A percentile compares a stretch with the other conserved stretches of the same genome.
Evolutionary conservation across 345 rosid genomes (phyloP).

Genomic region (Sonneratia alba): DNA sequence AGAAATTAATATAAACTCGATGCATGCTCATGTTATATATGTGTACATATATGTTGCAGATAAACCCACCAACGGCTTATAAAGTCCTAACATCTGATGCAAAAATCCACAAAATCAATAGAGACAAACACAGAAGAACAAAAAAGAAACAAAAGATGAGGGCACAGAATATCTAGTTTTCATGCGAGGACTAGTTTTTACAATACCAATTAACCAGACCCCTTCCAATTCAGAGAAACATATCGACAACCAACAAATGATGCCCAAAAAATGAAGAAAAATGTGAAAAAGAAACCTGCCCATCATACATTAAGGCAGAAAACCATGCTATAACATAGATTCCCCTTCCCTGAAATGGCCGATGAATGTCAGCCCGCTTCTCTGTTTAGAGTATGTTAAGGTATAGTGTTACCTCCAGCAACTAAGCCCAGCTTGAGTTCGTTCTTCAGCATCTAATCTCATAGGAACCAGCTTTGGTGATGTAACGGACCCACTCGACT

Average conservation of each 20-base stretch:
- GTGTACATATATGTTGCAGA: neutral
- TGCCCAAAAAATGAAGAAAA: neutral
- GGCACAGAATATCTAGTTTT: neutral
- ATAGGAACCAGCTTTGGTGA: constrained; percentile 93
- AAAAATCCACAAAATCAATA: neutral
- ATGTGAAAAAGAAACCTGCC: neutral
- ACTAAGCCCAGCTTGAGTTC: neutral
- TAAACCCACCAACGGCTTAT: neutral
- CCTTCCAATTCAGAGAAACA: neutral
- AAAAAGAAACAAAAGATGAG: neutral
- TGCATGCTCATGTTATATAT: neutral
- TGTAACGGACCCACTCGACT: constrained; percentile 96
- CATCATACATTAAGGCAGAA: neutral
- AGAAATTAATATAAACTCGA: neutral
- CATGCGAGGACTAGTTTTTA: neutral
- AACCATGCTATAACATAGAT: neutral
- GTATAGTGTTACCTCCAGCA: neutral
- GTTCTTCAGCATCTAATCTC: constrained; percentile 79
- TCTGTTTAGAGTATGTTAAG: neutral
- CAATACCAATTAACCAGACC: neutral
- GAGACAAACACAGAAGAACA: neutral
- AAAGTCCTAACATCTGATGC: neutral
- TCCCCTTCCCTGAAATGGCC: neutral
- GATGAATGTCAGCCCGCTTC: neutral
- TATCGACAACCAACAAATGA: neutral